Evolutionary conservation across 352 stramenopile genomes (phyloP), one percentile per base, ranked within the genome.

Genomic region (Plasmopara halstedii): DNA sequence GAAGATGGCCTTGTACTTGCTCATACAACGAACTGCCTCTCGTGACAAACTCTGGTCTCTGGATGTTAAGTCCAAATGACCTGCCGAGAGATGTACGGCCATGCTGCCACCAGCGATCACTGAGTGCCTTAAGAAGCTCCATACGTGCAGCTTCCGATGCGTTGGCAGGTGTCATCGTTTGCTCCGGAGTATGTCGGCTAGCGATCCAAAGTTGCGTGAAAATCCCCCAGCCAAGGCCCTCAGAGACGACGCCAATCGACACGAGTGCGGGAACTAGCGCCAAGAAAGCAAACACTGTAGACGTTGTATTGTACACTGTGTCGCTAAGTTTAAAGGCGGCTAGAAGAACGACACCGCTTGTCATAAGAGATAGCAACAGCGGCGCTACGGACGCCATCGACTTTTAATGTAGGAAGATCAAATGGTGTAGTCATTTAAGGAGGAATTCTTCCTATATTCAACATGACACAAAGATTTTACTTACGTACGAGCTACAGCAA

Each of bases 11-110:
- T 23, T 73, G 65, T 8, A 88, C 71, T 32, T 84, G 71, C 18
- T 85, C 73, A 31, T 88, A 88, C 8, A 88, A 50, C 23, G 73
- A 84, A 41, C 82, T 84, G 48, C 58, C 57, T 25, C 53, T 75
- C 14, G 66, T 70, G 20, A 73, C 46, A 21, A 75, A 22, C 32
- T 73, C 62, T 17, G 53, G 59, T 17, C 47, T 42, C 6, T 68
- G 62, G 8, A 46, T 64, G 20, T 46, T 69, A n/a, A 52, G 31
- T n/a, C 33, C 47, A 26, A 65, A 48, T 38, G 53, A 26, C 42
- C 62, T 49, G 39, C 53, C 44, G 11, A 61, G 46, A 7, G 52
- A 56, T 18, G 42, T 15, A 8, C 44, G 18, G 26, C 39, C 25
- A 6, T 33, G 20, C 27, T 67, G 34, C 20, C 59, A 50, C 68